These are phyloP conservation scores for Coemansia sp. DNA, from an alignment of 192 early-diverging fungal species.

Conservation along the genomic window DNA sequence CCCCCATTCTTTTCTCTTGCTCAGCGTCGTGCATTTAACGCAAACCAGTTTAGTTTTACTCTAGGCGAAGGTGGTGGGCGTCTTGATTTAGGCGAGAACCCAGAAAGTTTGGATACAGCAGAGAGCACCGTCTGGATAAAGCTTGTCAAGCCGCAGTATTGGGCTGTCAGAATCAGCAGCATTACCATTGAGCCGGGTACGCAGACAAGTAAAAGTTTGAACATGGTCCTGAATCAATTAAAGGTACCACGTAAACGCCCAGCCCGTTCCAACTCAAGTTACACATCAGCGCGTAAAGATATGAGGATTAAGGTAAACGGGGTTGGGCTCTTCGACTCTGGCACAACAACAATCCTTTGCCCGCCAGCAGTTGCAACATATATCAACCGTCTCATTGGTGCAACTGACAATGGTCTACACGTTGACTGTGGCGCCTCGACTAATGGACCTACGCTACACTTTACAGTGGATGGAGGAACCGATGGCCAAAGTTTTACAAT, in stretches of 20 bases:
- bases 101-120: neutral
- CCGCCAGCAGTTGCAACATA: slow-evolving; percentile 27
- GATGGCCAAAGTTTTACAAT: slow-evolving; percentile 6
- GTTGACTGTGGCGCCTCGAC: slow-evolving; percentile 35
- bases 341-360: slow-evolving; percentile 44
- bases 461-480: slow-evolving; percentile 11
- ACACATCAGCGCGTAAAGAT: neutral
- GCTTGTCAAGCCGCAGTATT: slow-evolving; percentile 39
- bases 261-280: no score
- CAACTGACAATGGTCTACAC: slow-evolving; percentile 32
- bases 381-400: slow-evolving; percentile 49
- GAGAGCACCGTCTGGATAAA: slow-evolving; percentile 24
- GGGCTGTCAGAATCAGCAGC: slow-evolving; percentile 32
- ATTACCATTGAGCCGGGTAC: slow-evolving; percentile 13
- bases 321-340: slow-evolving; percentile 39
- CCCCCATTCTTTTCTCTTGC: slow-evolving; percentile 44
- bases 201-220: neutral
- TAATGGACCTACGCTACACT: slow-evolving; percentile 35
- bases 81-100: slow-evolving; percentile 30
- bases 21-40: slow-evolving; percentile 18
- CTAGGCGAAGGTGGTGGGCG: slow-evolving; percentile 34
- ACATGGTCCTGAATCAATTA: neutral
- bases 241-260: no score
- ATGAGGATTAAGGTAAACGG: slow-evolving; percentile 12
- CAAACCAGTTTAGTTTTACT: slow-evolving; percentile 50